A percentile compares a stretch with the other conserved stretches of the same genome.
phyloP scores from a whole-genome alignment of 768 basidiomycete genomes.

The Phylloporus scabripes region DNA sequence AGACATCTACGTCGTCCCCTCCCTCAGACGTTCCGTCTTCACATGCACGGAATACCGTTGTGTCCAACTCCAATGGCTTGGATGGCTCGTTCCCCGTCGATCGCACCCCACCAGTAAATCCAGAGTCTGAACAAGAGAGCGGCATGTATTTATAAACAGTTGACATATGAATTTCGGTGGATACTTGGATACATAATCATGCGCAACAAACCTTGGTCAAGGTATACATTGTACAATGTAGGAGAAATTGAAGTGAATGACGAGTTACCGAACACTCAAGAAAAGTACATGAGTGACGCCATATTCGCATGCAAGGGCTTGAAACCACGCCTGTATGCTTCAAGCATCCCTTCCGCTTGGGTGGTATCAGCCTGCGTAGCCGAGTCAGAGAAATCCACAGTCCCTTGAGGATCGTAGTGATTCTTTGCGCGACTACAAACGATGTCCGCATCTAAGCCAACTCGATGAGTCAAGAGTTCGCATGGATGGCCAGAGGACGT shows the following conservation, averaged over 20 bases:
- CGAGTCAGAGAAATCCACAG: slow-evolving; percentile 55
- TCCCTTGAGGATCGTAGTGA: slow-evolving; percentile 64
- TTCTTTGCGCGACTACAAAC: slow-evolving; percentile 75
- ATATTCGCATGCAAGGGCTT: slow-evolving; percentile 50
- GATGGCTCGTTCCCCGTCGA: slow-evolving; percentile 2
- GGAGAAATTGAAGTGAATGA: not conserved
- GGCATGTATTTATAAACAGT: slow-evolving; percentile 27
- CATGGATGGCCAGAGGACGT: slow-evolving; percentile 18
- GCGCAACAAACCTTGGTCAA: not conserved
- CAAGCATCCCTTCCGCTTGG: slow-evolving; percentile 38
- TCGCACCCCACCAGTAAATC: not conserved
- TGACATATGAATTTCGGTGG: not conserved
- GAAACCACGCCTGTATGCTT: slow-evolving; percentile 49
- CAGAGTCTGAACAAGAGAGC: slow-evolving; percentile 5
- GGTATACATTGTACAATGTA: not conserved
- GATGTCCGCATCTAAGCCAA: slow-evolving; percentile 61
- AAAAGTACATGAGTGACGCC: slow-evolving; percentile 56
- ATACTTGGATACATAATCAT: not conserved
- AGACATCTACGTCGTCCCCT: not conserved
- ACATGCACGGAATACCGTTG: slow-evolving; percentile 1
- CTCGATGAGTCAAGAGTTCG: slow-evolving; percentile 2
- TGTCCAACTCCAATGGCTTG: slow-evolving; percentile 14
- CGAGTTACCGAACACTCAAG: slow-evolving; percentile 21
- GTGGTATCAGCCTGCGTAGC: slow-evolving; percentile 43
- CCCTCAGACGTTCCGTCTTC: not conserved